Evolutionary conservation across 2,329 filamentous ascomycete genomes (phyloP).

Genomic region (Nemania bipapillata): DNA sequence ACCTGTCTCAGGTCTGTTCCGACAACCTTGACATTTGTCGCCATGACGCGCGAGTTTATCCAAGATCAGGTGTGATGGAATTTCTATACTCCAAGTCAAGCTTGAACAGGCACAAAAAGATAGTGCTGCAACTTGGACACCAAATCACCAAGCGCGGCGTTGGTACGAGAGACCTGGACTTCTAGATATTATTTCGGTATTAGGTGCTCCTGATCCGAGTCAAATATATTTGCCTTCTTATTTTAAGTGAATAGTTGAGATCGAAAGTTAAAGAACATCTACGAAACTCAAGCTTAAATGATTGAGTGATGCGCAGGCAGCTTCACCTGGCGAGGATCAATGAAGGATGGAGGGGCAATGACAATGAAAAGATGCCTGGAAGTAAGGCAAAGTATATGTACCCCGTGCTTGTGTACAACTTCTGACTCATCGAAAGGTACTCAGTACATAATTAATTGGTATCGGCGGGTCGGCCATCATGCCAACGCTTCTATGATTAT

Average conservation of each 20-base stretch:
- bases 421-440: background rate
- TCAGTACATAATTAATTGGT: background rate
- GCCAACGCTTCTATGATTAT: too few relatives aligned
- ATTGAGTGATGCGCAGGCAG: background rate
- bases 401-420: background rate
- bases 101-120: background rate
- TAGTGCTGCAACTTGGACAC: background rate
- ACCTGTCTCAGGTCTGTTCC: constrained; percentile 80
- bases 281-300: constrained; percentile 15
- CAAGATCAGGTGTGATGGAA: background rate
- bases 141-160: background rate
- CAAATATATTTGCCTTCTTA: background rate
- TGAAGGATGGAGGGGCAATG: constrained; percentile 3
- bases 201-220: background rate
- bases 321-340: background rate
- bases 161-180: too few relatives aligned
- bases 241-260: background rate
- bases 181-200: constrained; percentile 1
- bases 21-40: constrained; percentile 88
- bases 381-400: background rate
- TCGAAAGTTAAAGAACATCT: constrained; percentile 6
- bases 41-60: constrained; percentile 65
- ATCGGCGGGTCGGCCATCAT: background rate
- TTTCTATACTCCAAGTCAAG: background rate
- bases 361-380: background rate